Conservation (phyloP, 164 flowering plant species). For the Sextonia rubra region DNA sequence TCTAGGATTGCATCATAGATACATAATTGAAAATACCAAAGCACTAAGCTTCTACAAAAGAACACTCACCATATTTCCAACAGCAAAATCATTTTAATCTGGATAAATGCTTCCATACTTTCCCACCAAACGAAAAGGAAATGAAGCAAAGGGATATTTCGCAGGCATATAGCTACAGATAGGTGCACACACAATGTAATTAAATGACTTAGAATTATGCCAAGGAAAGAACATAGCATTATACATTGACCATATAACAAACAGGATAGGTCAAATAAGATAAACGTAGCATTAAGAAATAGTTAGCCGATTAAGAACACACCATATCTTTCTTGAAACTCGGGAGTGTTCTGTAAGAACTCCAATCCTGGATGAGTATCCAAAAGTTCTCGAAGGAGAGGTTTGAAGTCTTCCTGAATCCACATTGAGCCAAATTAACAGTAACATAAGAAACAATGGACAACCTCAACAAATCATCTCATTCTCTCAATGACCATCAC, state of each 20-base stretch:
- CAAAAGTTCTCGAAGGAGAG: slow-evolving; percentile 86
- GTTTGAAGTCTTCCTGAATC: slow-evolving; percentile 82
- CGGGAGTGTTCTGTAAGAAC: slow-evolving; percentile 84
- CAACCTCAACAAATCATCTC: neutral
- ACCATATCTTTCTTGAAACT: slow-evolving; percentile 99
- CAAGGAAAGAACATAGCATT: no score
- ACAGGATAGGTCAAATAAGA: neutral
- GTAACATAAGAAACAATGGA: neutral
- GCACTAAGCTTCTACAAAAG: no score
- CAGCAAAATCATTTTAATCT: neutral
- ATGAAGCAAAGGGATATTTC: neutral
- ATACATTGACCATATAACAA: neutral
- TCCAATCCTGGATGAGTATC: slow-evolving; percentile 96
- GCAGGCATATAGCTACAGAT: neutral
- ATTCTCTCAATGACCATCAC: neutral
- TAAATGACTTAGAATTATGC: no score
- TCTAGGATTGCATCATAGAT: no score
- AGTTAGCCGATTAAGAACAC: slow-evolving; percentile 9
- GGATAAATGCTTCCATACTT: neutral
- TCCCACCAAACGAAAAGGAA: neutral
- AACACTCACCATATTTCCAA: no score
- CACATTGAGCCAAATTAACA: slow-evolving; percentile 10
- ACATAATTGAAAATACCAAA: no score
- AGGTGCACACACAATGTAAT: no score
- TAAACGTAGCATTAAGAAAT: no score